These are phyloP conservation scores for Mucor ambiguus DNA, from an alignment of 371 early-diverging fungal species.

Conservation along the genomic window DNA sequence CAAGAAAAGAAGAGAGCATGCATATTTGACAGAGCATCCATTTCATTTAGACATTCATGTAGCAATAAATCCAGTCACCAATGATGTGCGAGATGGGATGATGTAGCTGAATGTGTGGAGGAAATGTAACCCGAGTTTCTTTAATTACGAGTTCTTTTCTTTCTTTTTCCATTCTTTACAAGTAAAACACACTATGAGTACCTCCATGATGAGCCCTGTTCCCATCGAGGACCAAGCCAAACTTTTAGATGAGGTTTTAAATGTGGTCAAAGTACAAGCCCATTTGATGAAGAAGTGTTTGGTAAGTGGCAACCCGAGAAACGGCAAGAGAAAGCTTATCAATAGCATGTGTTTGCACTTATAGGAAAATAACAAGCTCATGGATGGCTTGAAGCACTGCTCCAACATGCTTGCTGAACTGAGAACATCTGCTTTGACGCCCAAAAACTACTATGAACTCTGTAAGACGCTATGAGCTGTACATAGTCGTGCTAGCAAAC, in stretches of 20 bases:
- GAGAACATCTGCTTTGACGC: constrained; percentile 89
- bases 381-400: constrained; percentile 96
- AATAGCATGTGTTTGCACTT: background rate
- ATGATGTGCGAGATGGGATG: too few relatives aligned
- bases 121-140: background rate
- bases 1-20: too few relatives aligned
- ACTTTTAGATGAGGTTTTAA: constrained; percentile 81
- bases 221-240: constrained; percentile 78
- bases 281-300: constrained; percentile 87
- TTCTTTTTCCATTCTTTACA: background rate
- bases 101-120: too few relatives aligned
- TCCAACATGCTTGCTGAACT: constrained; percentile 96
- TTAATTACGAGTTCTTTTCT: background rate
- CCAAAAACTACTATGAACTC: constrained; percentile 97
- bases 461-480: constrained; percentile 51
- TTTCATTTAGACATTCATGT: too few relatives aligned
- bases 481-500: constrained; percentile 3
- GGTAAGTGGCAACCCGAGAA: constrained; percentile 48
- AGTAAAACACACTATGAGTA: constrained; percentile 3
- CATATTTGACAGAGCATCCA: too few relatives aligned
- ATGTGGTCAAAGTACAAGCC: constrained; percentile 86
- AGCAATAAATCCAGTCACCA: too few relatives aligned
- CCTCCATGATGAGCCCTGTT: constrained; percentile 22
- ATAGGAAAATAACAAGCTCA: constrained; percentile 84
- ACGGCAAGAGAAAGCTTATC: background rate